Percentiles rank a stretch among this genome's conserved stretches.
Conservation (phyloP, 306 rosid genomes). For the Spatholobus suberectus region DNA sequence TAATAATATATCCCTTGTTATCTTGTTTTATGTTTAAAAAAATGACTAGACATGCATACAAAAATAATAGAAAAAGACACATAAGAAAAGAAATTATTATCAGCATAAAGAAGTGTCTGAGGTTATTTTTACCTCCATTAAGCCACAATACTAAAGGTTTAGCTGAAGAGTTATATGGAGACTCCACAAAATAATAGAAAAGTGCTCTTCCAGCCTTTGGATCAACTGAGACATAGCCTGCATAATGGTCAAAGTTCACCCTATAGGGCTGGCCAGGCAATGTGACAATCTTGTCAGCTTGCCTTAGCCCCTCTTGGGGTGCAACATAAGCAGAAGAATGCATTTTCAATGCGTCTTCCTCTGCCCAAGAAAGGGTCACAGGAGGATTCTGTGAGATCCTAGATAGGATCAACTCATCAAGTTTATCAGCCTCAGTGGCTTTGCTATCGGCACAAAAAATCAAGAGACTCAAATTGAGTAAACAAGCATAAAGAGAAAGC, state of each 20-base stretch:
- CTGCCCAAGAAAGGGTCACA: neutral
- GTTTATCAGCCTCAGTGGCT: neutral
- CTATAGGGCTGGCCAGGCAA: too few relatives aligned
- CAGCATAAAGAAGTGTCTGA: neutral
- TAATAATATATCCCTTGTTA: too few relatives aligned
- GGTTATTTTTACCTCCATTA: neutral
- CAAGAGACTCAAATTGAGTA: neutral
- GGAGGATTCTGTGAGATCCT: neutral
- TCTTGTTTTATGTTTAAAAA: too few relatives aligned
- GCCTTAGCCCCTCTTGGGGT: too few relatives aligned
- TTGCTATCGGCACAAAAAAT: neutral
- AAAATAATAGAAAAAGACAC: neutral
- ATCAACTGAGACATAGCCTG: too few relatives aligned
- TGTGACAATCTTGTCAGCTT: too few relatives aligned
- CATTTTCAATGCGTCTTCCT: neutral
- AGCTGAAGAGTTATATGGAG: neutral
- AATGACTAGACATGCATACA: neutral
- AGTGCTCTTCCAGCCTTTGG: too few relatives aligned
- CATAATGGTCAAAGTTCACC: too few relatives aligned
- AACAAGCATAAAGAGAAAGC: neutral
- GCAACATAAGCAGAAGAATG: too few relatives aligned
- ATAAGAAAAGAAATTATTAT: neutral
- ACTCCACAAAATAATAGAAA: too few relatives aligned
- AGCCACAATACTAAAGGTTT: neutral
- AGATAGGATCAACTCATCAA: neutral